Conservation (phyloP, 2,329 filamentous ascomycete genomes). For the Albifimbria verrucaria region DNA sequence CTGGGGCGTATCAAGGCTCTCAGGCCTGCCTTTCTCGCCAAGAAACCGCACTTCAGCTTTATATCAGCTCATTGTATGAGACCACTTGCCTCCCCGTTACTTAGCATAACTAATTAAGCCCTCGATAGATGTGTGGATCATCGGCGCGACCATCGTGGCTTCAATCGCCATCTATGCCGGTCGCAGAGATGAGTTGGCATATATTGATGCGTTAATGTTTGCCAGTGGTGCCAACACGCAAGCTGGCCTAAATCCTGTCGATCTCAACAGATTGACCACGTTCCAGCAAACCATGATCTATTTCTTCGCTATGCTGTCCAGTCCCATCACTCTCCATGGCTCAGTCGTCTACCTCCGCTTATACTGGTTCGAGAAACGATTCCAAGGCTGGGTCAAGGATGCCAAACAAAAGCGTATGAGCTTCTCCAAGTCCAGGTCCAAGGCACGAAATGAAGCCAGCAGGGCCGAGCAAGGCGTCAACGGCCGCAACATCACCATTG, state of each 20-base stretch:
- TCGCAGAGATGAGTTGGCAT: slow-evolving; percentile 57
- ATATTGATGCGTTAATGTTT: slow-evolving; percentile 88
- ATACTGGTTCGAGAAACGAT: slow-evolving; percentile 98
- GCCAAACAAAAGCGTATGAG: slow-evolving; percentile 64
- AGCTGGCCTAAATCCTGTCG: slow-evolving; percentile 82
- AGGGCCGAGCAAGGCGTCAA: slow-evolving; percentile 62
- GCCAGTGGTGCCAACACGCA: slow-evolving; percentile 84
- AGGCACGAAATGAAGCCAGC: slow-evolving; percentile 38
- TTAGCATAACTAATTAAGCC: slow-evolving; percentile 14
- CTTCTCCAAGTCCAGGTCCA: slow-evolving; percentile 59
- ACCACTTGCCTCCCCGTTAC: not conserved
- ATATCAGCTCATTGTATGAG: slow-evolving; percentile 74
- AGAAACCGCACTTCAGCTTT: slow-evolving; percentile 72
- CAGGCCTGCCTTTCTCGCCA: slow-evolving; percentile 56
- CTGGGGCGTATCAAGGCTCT: slow-evolving; percentile 44
- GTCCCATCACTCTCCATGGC: slow-evolving; percentile 80
- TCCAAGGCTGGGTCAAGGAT: slow-evolving; percentile 78
- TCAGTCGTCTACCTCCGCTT: slow-evolving; percentile 88
- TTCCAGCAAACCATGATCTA: slow-evolving; percentile 75
- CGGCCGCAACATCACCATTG: slow-evolving; percentile 62
- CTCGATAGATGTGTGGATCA: slow-evolving; percentile 70
- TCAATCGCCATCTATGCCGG: slow-evolving; percentile 73
- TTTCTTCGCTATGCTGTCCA: slow-evolving; percentile 68
- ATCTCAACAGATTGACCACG: slow-evolving; percentile 64
- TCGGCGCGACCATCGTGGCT: slow-evolving; percentile 67